Evolutionary conservation across 75 land plant genomes (phyloP), one percentile per base, ranked within the genome.

Genomic region (Picea sitchensis): DNA sequence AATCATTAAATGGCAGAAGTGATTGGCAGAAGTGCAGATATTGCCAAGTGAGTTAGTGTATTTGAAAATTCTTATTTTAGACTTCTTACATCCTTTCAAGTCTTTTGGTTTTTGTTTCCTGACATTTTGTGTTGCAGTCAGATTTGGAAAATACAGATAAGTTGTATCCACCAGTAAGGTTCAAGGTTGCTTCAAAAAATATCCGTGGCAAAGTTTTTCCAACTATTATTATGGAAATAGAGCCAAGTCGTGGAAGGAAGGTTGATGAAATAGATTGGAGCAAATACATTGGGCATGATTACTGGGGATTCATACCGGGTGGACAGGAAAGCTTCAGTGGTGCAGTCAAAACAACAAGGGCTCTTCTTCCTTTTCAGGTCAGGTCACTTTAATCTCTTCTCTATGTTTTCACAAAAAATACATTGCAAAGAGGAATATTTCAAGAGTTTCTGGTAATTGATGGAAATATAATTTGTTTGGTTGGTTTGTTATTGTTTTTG

Each of bases 351-450:
- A 65, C 67, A 32, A 80, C 61, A 51, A 73, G 78, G 20, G 44
- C 73, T 47, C 82, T 82, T 11, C 68, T 82, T 3, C 83, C 83
- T 18, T 82, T 64, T 82, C 75, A 82, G 83, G 83, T 82, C 60
- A 47, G 23, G 30, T 5, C 41, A 58, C 82, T 80, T 54, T 47
- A 73, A 21, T 59, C 51, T 71, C 20, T 41, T 71, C 32, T 34
- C 2, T 32, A 41, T 18, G 9, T 18, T 47, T 20, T 44, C 21
- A 41, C 36, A 71, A 8, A 13, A 47, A 68, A 14, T 9, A 71
- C 3, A 11, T 41, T 71, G 23, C 8, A 71, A 41, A 71, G 73
- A 38, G 23, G 23, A 71, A 68, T n/a, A 2, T 18, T 18, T 69
- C 41, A 38, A 2, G 41, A 71, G 73, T 17, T 41, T 71, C 14